Evolutionary conservation across 2,329 filamentous ascomycete genomes (phyloP), one percentile per base, ranked within the genome.

Genomic region (Penicillium olsonii): DNA sequence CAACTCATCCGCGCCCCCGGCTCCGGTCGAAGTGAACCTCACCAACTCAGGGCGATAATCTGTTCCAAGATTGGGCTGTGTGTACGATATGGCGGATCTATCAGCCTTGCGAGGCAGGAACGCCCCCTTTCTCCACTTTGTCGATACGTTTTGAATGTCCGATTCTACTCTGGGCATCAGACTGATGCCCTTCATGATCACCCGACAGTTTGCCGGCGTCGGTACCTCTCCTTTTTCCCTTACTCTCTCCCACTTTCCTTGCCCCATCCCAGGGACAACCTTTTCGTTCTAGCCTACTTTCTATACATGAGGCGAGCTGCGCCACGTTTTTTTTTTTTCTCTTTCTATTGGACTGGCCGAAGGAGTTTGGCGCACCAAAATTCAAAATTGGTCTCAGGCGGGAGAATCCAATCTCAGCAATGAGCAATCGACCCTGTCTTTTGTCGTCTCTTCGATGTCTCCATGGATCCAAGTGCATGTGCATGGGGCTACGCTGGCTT

Each of bases 31-130:
- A 45, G 34, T 52, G 6, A 61, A 58, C 26, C 43, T 56, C 31
- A 41, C 45, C 15, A 60, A 52, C 20, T 33, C 56, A 2, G 55
- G 52, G 17, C 51, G 58, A 34, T 60, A 39, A 48, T 38, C 2
- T 17, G 12, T 20, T n/a, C 34, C 6, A n/a, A n/a, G n/a, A n/a
- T n/a, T 29, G 15, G 24, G 19, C 39, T 42, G 27, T 33, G 40
- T 62, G 59, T 62, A 62, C 51, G 49, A 62, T 62, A 62, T 49
- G 48, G 49, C 38, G 15, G n/a, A 41, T 8, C 22, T 37, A 26
- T 44, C 41, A 42, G 37, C 31, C 24, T 27, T 12, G 6, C 11
- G 42, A 50, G 33, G 37, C 20, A 38, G 15, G 27, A 41, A 33
- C 34, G 18, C 34, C 40, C 22, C 37, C 33, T 17, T 47, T 45